Base-by-base conservation (phyloP, 2,329 filamentous ascomycete genomes). In the Pochonia chlamydosporia region DNA sequence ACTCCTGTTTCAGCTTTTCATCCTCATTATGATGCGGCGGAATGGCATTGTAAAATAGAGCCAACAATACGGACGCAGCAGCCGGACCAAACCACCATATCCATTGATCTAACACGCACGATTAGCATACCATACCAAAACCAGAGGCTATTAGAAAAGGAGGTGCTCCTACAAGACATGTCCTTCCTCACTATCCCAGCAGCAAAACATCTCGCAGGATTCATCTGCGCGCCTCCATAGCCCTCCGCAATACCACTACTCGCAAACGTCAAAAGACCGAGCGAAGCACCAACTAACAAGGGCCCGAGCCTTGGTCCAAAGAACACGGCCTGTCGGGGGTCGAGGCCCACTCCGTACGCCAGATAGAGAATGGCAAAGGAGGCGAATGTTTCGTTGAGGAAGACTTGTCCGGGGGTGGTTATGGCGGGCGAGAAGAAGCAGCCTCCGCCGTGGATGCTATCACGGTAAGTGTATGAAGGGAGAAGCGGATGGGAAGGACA, bases 331-430 rank as follows among this genome's bases (percentile, higher is more conserved):
- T 79, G 75, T 3, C 75, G 62, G 2, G 76, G 76, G 56, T 79
- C 76, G 4, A 79, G 62, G 14, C 74, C 75, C 10, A 76, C 70
- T 2, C 75, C 74, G 51, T 76, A 78, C 0, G 73, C 66, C 18
- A 78, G 62, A 52, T 75, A 69, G 18, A 56, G 48, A 14, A 50
- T 49, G 8, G 40, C 35, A 21, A 53, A 51, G 4, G 63, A 67
- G 4, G 66, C 64, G 46, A 74, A 64, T 35, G 71, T 70, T 53
- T 79, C 76, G 33, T 74, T 64, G 8, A 72, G 60, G 46, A 77
- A 72, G 14, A 68, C 71, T 44, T 72, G 65, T 1, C 59, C 62
- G 1, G 65, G 50, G 0, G 61, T 58, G 3, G 72, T 64, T 30
- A 66, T 33, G 5, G 56, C 53, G 2, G 61, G 55, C 49, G 71